Evolutionary conservation across 2,329 filamentous ascomycete species (phyloP).

Genomic region (Venturia asperata): DNA sequence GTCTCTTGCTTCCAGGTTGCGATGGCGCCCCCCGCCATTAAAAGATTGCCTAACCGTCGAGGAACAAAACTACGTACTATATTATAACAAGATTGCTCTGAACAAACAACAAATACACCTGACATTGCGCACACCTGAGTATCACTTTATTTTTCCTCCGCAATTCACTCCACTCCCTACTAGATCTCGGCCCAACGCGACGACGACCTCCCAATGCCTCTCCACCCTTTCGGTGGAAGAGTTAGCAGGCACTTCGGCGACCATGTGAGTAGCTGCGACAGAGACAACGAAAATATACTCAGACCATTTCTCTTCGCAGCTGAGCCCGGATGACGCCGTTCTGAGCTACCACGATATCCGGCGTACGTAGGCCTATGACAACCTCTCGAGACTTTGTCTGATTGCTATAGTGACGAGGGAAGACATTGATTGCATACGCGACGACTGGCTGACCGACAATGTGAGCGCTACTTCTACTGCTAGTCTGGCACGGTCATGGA

Average conservation of each 20-base stretch:
- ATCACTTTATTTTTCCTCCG: background rate
- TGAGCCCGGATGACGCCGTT: slow-evolving; percentile 60
- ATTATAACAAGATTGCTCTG: background rate
- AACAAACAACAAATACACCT: background rate
- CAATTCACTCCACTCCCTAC: background rate
- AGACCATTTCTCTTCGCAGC: slow-evolving; percentile 29
- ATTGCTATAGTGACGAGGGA: slow-evolving; percentile 66
- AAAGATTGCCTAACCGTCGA: background rate
- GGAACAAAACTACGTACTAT: background rate
- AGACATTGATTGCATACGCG: slow-evolving; percentile 79
- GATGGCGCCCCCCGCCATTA: background rate
- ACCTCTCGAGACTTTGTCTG: background rate
- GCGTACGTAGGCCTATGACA: slow-evolving; percentile 42
- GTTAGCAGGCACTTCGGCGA: slow-evolving; percentile 47
- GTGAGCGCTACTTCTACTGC: slow-evolving; percentile 96
- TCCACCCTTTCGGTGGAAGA: slow-evolving; percentile 49
- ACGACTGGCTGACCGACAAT: slow-evolving; percentile 97
- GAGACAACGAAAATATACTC: slow-evolving; percentile 18
- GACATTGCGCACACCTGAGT: background rate
- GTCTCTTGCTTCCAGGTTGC: too few relatives aligned
- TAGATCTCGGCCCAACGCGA: background rate
- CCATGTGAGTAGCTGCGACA: slow-evolving; percentile 32
- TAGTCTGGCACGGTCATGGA: slow-evolving; percentile 1
- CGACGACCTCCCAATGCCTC: slow-evolving; percentile 23
- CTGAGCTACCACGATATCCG: slow-evolving; percentile 62